phyloP scores from a whole-genome alignment of 352 stramenopile genomes.

The Globisporangium carolinianum region DNA sequence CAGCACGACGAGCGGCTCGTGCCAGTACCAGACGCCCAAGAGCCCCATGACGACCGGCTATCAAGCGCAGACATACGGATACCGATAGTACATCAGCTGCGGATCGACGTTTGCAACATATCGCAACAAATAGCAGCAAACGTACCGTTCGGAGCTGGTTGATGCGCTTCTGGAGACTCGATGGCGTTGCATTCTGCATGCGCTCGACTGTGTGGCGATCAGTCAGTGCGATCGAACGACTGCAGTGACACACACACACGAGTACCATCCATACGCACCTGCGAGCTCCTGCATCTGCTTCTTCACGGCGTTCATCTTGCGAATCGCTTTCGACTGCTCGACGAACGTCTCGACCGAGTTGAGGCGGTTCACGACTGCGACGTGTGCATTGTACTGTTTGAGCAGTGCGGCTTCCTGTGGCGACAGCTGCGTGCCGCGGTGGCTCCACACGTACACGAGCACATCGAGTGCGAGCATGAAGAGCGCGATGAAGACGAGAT shows the following conservation, averaged over 20 bases:
- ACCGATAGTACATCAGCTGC: too few relatives aligned
- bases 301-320: slow-evolving; percentile 82
- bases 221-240: not conserved
- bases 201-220: slow-evolving; percentile 39
- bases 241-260: not conserved
- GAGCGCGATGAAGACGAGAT: slow-evolving; percentile 61
- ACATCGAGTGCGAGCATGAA: slow-evolving; percentile 50
- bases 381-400: slow-evolving; percentile 67
- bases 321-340: slow-evolving; percentile 80
- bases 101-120: too few relatives aligned
- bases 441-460: slow-evolving; percentile 46
- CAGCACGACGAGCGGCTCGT: slow-evolving; percentile 61
- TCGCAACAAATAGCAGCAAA: too few relatives aligned
- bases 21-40: slow-evolving; percentile 68
- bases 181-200: slow-evolving; percentile 55
- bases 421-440: slow-evolving; percentile 44
- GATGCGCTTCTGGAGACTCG: slow-evolving; percentile 67
- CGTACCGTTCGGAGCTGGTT: slow-evolving; percentile 64
- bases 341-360: slow-evolving; percentile 88
- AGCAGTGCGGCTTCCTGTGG: slow-evolving; percentile 47
- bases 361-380: slow-evolving; percentile 71
- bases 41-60: slow-evolving; percentile 54
- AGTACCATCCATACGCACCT: slow-evolving; percentile 21
- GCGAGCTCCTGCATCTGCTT: slow-evolving; percentile 80
- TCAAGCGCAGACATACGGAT: not conserved